Evolutionary conservation across 2,329 filamentous ascomycete species (phyloP), one percentile per base, ranked within the genome.

Genomic region (Massarina eburnea): DNA sequence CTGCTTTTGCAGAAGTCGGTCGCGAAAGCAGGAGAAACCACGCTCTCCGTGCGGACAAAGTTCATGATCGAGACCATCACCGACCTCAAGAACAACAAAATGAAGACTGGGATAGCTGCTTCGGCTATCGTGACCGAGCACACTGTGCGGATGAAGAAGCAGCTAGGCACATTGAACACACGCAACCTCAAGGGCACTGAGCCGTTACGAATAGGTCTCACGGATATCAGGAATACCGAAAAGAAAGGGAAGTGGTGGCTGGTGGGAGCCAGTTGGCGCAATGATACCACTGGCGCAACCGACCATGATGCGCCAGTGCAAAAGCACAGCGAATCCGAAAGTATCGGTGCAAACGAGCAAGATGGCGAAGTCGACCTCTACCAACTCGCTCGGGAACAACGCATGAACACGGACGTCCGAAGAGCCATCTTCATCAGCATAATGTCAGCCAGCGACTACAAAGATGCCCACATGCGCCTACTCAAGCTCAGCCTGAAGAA

Each of bases 51-150:
- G 8, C 85, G 94, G 45, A 96, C 92, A 1, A 95, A 88, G 57
- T 96, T 96, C 72, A 97, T 97, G 91, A 88, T 99, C 41, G 92
- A 97, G 62, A 94, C 88, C 1, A 96, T 99, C 68, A 90, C 88
- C 48, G 89, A 96, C 60, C 78, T 99, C 22, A 96, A 96, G 68
- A 96, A 95, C 75, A 96, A 94, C 71, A 89, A 89, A 48, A 80
- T 91, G 63, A 96, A 92, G 70, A 84, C 85, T 12, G 84, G 83
- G 14, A 80, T 80, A 4, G 80, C 81, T 35, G 88, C 87, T 32
- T 88, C 88, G 1, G 82, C 80, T 3, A 76, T 95, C 5, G 82
- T 85, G 1, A 85, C 85, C 1, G 91, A 96, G 61, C 89, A 96
- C 60, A 88, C 89, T 1, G 86, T 85, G 14, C 84, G 88, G 37